A percentile compares a stretch with the other conserved stretches of the same genome.
These are phyloP conservation scores for Tolypocladium album DNA, from an alignment of 2,329 filamentous ascomycete genomes.

Conservation along the genomic window DNA sequence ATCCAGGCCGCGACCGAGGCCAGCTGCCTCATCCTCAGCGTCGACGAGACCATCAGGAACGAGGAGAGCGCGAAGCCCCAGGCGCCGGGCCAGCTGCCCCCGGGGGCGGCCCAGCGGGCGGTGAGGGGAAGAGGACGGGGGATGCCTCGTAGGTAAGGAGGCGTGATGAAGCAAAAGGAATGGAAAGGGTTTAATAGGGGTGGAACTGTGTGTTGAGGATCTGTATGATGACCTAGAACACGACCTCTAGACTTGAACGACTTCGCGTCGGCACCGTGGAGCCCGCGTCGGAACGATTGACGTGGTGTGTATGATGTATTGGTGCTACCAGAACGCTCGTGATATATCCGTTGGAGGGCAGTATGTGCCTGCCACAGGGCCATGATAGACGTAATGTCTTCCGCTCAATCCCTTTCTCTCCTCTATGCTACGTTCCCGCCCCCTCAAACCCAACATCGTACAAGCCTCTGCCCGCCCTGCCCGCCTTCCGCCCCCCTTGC, in stretches of 20 bases:
- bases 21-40: conserved; percentile 85
- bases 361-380: background rate
- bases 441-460: conserved; percentile 19
- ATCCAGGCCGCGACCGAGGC: conserved; percentile 94
- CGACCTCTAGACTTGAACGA: conserved; percentile 10
- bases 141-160: conserved; percentile 68
- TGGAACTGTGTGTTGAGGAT: conserved; percentile 16
- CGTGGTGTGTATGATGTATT: background rate
- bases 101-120: conserved; percentile 80
- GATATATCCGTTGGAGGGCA: background rate
- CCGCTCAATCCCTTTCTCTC: background rate
- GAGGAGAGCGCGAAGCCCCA: conserved; percentile 84
- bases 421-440: conserved; percentile 3
- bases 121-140: conserved; percentile 74
- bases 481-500: conserved; percentile 6
- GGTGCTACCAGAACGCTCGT: background rate
- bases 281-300: background rate
- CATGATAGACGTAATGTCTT: background rate
- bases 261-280: background rate
- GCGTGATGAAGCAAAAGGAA: background rate
- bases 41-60: conserved; percentile 98
- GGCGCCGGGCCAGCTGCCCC: conserved; percentile 66
- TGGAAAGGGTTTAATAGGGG: conserved; percentile 1
- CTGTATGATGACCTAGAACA: conserved; percentile 24
- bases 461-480: conserved; percentile 12